A percentile compares a stretch with the other conserved stretches of the same genome.
phyloP scores from a whole-genome alignment of 176 grass and related monocot species.

The Melocanna baccifera region DNA sequence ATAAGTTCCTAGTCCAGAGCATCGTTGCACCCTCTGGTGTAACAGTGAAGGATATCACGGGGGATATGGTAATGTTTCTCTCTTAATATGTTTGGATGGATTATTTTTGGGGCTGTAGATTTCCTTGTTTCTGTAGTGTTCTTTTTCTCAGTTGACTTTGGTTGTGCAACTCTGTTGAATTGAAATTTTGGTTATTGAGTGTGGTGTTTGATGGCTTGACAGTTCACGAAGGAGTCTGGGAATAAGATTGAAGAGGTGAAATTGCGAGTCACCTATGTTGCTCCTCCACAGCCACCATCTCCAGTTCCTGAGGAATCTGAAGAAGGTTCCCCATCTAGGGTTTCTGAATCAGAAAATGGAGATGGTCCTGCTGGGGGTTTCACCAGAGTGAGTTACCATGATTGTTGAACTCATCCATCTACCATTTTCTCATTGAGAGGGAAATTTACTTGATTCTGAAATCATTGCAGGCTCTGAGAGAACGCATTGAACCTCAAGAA shows the following conservation, averaged over 20 bases:
- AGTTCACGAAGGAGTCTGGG: constrained; percentile 72
- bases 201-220: constrained; percentile 10
- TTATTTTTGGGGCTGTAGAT: neutral
- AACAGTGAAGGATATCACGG: constrained; percentile 57
- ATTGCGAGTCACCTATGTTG: constrained; percentile 68
- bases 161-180: neutral
- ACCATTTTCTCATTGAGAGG: neutral
- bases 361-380: constrained; percentile 44
- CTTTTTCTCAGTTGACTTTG: constrained; percentile 3
- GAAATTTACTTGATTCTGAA: constrained; percentile 19
- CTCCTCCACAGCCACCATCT: constrained; percentile 85
- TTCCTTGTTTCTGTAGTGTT: neutral
- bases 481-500: constrained; percentile 49
- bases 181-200: neutral
- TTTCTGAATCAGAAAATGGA: constrained; percentile 57
- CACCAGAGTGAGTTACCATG: constrained; percentile 51
- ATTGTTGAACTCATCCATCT: constrained; percentile 29
- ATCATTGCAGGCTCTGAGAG: constrained; percentile 49
- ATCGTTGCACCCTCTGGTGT: constrained; percentile 38
- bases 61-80: constrained; percentile 50
- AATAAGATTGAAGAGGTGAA: constrained; percentile 71
- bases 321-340: constrained; percentile 71
- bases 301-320: constrained; percentile 88
- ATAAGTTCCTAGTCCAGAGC: constrained; percentile 77
- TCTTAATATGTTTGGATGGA: neutral